Evolutionary conservation across 352 stramenopile species (phyloP).

Genomic region (Globisporangium nodosum): DNA sequence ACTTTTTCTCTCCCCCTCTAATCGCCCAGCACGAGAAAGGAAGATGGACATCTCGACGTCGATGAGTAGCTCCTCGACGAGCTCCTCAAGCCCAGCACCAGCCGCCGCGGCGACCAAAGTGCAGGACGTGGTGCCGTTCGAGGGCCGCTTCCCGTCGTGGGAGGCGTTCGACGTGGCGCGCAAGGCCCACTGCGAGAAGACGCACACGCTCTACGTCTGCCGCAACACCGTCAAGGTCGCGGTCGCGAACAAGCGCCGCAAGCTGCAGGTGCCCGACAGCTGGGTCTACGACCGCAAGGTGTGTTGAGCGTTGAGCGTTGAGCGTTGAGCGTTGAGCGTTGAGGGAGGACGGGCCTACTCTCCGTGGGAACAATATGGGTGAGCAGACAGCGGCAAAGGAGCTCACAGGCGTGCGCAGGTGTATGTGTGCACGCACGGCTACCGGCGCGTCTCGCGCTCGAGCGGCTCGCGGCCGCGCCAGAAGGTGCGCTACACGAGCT

Average conservation of each 20-base stretch:
- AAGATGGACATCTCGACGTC: not conserved
- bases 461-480: slow-evolving; percentile 54
- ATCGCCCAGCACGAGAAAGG: not conserved
- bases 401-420: slow-evolving; percentile 19
- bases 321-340: not conserved
- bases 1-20: not conserved
- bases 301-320: not conserved
- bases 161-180: slow-evolving; percentile 65
- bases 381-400: no score
- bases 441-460: slow-evolving; percentile 60
- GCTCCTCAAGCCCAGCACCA: not conserved
- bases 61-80: not conserved
- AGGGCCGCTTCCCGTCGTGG: slow-evolving; percentile 70
- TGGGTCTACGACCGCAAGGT: slow-evolving; percentile 76
- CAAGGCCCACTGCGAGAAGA: slow-evolving; percentile 67
- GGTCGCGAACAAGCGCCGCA: slow-evolving; percentile 64
- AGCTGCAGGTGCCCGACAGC: slow-evolving; percentile 50
- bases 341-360: no score
- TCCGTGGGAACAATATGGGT: no score
- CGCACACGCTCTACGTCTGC: slow-evolving; percentile 76
- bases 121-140: slow-evolving; percentile 62
- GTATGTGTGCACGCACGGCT: slow-evolving; percentile 72
- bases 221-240: slow-evolving; percentile 73
- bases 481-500: slow-evolving; percentile 66
- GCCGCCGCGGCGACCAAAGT: slow-evolving; percentile 17